Conservation (phyloP, 2,329 filamentous ascomycete genomes). For the Fusarium nisikadoi region DNA sequence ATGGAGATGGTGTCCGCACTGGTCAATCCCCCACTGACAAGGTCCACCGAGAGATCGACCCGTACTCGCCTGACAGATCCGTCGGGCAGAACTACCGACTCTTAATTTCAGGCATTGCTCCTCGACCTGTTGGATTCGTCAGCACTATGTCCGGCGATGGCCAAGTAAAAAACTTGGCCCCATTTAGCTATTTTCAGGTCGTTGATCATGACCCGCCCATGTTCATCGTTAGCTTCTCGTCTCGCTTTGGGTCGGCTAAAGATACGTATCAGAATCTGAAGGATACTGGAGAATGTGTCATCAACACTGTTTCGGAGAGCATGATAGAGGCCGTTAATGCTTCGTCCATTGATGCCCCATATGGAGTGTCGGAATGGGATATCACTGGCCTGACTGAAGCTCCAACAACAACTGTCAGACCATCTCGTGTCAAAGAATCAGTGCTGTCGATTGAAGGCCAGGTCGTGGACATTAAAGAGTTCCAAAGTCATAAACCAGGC, state of each 20-base stretch:
- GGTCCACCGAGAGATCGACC: constrained; percentile 78
- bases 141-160: constrained; percentile 69
- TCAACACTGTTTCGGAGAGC: constrained; percentile 88
- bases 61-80: constrained; percentile 75
- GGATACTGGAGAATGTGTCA: constrained; percentile 78
- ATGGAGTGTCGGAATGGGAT: constrained; percentile 81
- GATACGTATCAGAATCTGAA: constrained; percentile 81
- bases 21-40: constrained; percentile 2
- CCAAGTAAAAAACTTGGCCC: constrained; percentile 76
- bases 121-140: constrained; percentile 76
- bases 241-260: constrained; percentile 67
- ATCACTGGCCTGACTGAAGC: constrained; percentile 81
- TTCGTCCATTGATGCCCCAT: constrained; percentile 79
- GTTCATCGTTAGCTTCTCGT: constrained; percentile 71
- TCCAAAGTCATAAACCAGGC: constrained; percentile 77
- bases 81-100: constrained; percentile 85
- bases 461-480: constrained; percentile 79
- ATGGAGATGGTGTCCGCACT: constrained; percentile 50
- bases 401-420: constrained; percentile 71
- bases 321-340: constrained; percentile 89
- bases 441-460: constrained; percentile 87
- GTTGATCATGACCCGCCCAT: constrained; percentile 88
- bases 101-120: constrained; percentile 81
- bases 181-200: constrained; percentile 87
- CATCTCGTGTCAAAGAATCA: constrained; percentile 81